Percentiles rank a stretch among this genome's conserved stretches.
These are phyloP conservation scores for Taphrina wiesneri DNA, from an alignment of 1,139 yeast genomes.

Conservation along the genomic window DNA sequence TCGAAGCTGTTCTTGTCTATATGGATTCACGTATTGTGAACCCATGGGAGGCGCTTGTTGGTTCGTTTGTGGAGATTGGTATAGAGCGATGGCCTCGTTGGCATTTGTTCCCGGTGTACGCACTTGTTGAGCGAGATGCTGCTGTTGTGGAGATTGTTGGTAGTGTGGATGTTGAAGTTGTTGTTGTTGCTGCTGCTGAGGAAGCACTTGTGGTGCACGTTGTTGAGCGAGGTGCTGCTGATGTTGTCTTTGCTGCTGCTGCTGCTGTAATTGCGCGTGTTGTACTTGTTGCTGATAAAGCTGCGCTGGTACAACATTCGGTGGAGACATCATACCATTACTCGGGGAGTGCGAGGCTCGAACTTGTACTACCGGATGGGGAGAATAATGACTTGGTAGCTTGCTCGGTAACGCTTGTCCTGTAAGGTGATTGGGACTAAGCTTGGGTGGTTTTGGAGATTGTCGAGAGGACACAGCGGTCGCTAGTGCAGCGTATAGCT, in stretches of 20 bases:
- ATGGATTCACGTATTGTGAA: background rate
- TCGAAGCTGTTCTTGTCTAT: constrained; percentile 23
- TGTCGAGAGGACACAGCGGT: constrained; percentile 1
- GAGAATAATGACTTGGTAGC: background rate
- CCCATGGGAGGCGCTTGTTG: background rate
- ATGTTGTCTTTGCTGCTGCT: constrained; percentile 14
- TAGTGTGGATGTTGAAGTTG: background rate
- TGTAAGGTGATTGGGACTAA: background rate
- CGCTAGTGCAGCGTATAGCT: constrained; percentile 22
- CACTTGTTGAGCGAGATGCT: constrained; percentile 13
- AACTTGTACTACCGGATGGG: background rate
- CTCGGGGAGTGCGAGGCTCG: constrained; percentile 6
- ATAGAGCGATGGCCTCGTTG: background rate
- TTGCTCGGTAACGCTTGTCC: background rate
- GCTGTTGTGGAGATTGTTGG: constrained; percentile 8
- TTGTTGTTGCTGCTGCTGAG: constrained; percentile 24
- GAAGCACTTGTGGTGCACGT: constrained; percentile 22
- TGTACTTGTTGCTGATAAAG: constrained; percentile 7
- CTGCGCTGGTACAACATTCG: background rate
- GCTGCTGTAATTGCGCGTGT: constrained; percentile 12
- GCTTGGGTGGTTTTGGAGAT: constrained; percentile 1
- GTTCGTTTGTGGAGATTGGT: background rate
- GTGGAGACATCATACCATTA: constrained; percentile 21
- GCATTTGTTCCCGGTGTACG: background rate
- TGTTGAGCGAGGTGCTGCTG: constrained; percentile 27